Evolutionary conservation across 2,329 filamentous ascomycete species (phyloP).

Genomic region (Diaporthe velutina): DNA sequence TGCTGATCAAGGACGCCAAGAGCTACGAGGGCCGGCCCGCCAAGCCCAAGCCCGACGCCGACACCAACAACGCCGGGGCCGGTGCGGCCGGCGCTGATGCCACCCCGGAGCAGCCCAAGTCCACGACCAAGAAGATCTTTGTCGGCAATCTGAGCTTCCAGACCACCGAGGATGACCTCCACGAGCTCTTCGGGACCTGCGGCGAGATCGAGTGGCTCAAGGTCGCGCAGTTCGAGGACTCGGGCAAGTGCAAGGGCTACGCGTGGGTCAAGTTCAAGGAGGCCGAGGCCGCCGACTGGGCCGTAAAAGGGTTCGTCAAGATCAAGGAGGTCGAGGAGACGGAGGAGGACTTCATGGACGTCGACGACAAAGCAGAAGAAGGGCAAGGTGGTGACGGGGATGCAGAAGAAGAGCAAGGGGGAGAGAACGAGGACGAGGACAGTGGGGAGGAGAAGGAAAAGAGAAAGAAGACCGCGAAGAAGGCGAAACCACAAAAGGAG

Average conservation of each 20-base stretch:
- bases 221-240: conserved; percentile 95
- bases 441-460: conserved; percentile 49
- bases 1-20: conserved; percentile 94
- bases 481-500: conserved; percentile 53
- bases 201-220: conserved; percentile 87
- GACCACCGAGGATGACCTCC: conserved; percentile 83
- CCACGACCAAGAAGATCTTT: conserved; percentile 79
- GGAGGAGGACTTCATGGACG: conserved; percentile 70
- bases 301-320: conserved; percentile 85
- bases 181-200: conserved; percentile 86
- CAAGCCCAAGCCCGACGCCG: conserved; percentile 62
- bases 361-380: conserved; percentile 53
- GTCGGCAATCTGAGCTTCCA: conserved; percentile 91
- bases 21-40: conserved; percentile 91
- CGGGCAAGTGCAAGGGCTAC: conserved; percentile 97
- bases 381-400: conserved; percentile 57
- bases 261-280: conserved; percentile 95
- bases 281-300: conserved; percentile 78
- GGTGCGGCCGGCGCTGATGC: conserved; percentile 45
- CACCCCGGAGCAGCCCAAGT: conserved; percentile 47
- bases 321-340: conserved; percentile 75
- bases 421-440: conserved; percentile 51
- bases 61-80: conserved; percentile 43
- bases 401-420: conserved; percentile 52
- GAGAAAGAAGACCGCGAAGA: conserved; percentile 45